Evolutionary conservation across 768 basidiomycete species (phyloP), one percentile per base, ranked within the genome.

Genomic region (Flagelloscypha sp.): DNA sequence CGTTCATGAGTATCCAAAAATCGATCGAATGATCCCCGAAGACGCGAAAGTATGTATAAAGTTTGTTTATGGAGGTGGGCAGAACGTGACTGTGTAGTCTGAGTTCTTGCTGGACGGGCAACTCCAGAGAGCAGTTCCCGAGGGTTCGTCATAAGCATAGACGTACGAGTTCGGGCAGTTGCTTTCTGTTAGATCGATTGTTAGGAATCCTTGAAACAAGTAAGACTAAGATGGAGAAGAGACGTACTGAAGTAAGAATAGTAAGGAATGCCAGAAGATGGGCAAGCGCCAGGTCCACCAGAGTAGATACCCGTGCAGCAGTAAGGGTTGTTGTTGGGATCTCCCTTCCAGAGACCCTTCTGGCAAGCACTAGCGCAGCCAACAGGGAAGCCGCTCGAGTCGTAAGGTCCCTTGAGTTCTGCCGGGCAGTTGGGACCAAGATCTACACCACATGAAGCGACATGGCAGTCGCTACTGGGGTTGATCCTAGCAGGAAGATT

Each of bases 321-420:
- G 48, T 80, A 77, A 4, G 65, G 54, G 16, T 76, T 77, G 56
- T 82, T 68, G 22, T 44, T 74, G 74, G 49, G 63, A 42, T 66
- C 62, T 28, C 66, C 66, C 40, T 64, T 59, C 24, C 67, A 41
- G 43, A 65, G 62, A 8, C 62, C 63, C 0, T 27, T 17, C 16
- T 50, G 39, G 44, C 78, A 81, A 22, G 78, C 76, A 34, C 70
- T 74, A 47, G 67, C 68, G 56, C 79, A 81, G 2, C 79, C 79
- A 6, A 77, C 67, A 1, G 69, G 62, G 48, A 63, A 66, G 11
- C 75, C 76, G n/a, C 53, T 57, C 1, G 66, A 54, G 45, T 77
- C 69, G 38, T 53, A 63, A 2, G 78, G 77, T 5, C 75, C 75
- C 31, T 62, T 60, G 28, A 80, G 61, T 4, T 57, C 52, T 3